Base-by-base conservation (phyloP, 2,329 filamentous ascomycete genomes). In the Fonsecaea multimorphosa region DNA sequence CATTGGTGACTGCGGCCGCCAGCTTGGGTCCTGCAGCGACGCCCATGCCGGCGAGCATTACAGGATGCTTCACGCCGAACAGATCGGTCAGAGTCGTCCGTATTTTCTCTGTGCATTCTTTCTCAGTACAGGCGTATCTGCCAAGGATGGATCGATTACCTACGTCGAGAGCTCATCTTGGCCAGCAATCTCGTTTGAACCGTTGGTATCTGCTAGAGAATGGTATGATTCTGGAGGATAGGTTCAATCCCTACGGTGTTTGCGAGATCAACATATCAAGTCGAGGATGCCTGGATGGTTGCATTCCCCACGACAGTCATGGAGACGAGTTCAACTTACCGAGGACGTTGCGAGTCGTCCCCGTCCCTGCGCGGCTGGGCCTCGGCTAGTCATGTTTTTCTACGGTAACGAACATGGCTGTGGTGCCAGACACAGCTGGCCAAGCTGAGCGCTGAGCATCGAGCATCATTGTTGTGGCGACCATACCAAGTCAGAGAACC, bases 11-110 rank as follows among this genome's bases (percentile, higher is more conserved):
- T 38, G 92, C 92, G 16, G 92, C 92, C 40, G 92, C 92, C 73
- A 96, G 89, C 83, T 90, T 92, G 56, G 92, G 92, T 58, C 92
- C 92, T 62, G 92, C 91, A 58, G 92, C 92, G 59, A 95, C 91
- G 83, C 96, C 96, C 92, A 96, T 96, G 78, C 92, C 92, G 70
- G 92, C 92, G 56, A 96, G 88, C 74, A 96, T 82, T 75, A 96
- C 84, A 61, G 92, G 92, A 80, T 96, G 92, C 78, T 93, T 89
- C 84, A 96, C 94, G 82, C 90, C 90, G 82, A 96, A 89, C 71
- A 96, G 89, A 84, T 95, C 92, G 73, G 92, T 96, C 73, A 91
- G 84, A 72, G 89, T 29, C 3, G 58, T 19, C 11, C 44, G 22
- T 14, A 60, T 60, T 14, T 52, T 31, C 31, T 54, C 51, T 53